Evolutionary conservation across 768 basidiomycete species (phyloP).

Genomic region (Hygrophorus russula): DNA sequence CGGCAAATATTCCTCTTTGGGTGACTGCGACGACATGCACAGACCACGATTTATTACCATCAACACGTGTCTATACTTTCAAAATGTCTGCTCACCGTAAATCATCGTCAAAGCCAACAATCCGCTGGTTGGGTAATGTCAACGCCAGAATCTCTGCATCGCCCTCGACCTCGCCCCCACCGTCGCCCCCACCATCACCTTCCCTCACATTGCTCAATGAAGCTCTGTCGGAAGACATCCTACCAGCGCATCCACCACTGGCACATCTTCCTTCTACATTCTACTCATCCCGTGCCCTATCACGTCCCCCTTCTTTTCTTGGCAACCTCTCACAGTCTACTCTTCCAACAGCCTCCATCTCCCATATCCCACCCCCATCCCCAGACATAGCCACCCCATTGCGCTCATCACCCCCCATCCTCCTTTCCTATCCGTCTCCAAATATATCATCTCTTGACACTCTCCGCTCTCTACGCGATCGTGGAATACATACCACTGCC

Average conservation of each 20-base stretch:
- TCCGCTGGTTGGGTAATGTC: neutral
- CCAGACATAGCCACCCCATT: conserved; percentile 9
- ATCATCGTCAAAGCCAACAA: neutral
- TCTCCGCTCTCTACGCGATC: conserved; percentile 32
- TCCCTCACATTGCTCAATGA: conserved; percentile 22
- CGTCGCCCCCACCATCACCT: conserved; percentile 1
- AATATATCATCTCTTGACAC: conserved; percentile 44
- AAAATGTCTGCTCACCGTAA: neutral
- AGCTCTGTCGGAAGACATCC: conserved; percentile 32
- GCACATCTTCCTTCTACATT: conserved; percentile 30
- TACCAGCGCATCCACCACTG: conserved; percentile 26
- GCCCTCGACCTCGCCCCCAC: conserved; percentile 19
- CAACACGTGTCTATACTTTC: neutral
- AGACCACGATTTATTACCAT: neutral
- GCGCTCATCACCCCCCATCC: conserved; percentile 17
- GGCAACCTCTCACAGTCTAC: conserved; percentile 47
- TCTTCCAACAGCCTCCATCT: conserved; percentile 51
- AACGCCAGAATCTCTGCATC: conserved; percentile 20
- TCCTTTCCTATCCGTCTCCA: conserved; percentile 29
- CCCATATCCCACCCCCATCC: conserved; percentile 20
- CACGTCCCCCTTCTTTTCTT: conserved; percentile 39
- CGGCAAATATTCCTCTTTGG: too few species aligned
- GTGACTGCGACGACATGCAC: neutral
- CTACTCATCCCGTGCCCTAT: conserved; percentile 19
- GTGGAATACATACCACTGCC: conserved; percentile 15